Conservation (phyloP, 768 basidiomycete species). For the Lyophyllum decastes region DNA sequence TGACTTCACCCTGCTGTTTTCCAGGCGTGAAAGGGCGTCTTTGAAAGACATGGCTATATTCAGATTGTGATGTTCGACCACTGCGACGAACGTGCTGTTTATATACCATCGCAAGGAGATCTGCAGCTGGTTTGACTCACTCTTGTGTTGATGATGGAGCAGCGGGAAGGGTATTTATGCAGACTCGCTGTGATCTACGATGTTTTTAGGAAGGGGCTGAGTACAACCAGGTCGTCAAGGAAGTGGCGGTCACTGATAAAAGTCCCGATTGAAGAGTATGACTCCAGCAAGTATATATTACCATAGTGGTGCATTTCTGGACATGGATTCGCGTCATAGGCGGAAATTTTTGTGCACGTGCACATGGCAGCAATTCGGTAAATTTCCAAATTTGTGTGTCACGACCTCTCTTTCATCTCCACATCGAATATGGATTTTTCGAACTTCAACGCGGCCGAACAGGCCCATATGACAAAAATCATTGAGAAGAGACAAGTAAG, state of each 20-base stretch:
- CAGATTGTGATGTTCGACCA: conserved; percentile 38
- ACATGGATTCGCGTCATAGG: background rate
- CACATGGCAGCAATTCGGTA: conserved; percentile 9
- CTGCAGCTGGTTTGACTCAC: conserved; percentile 3
- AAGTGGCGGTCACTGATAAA: background rate
- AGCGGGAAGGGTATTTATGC: background rate
- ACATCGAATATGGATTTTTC: conserved; percentile 83
- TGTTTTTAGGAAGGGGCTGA: background rate
- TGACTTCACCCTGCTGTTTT: conserved; percentile 84
- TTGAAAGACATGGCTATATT: conserved; percentile 75
- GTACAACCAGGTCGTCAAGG: background rate
- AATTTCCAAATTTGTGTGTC: conserved; percentile 15
- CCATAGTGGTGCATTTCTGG: background rate
- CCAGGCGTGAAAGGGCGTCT: conserved; percentile 78
- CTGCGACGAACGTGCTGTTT: conserved; percentile 24
- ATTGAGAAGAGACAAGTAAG: conserved; percentile 96
- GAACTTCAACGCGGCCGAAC: conserved; percentile 84
- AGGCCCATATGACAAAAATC: conserved; percentile 92
- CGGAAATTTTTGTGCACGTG: conserved; percentile 2
- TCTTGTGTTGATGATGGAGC: background rate
- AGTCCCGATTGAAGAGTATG: background rate
- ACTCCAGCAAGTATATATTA: background rate
- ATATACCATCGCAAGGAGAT: background rate
- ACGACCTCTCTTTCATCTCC: conserved; percentile 6
- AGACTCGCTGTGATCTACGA: background rate